phyloP scores from a whole-genome alignment of 1,139 yeast genomes.

The Magnusiomyces suaveolens region DNA sequence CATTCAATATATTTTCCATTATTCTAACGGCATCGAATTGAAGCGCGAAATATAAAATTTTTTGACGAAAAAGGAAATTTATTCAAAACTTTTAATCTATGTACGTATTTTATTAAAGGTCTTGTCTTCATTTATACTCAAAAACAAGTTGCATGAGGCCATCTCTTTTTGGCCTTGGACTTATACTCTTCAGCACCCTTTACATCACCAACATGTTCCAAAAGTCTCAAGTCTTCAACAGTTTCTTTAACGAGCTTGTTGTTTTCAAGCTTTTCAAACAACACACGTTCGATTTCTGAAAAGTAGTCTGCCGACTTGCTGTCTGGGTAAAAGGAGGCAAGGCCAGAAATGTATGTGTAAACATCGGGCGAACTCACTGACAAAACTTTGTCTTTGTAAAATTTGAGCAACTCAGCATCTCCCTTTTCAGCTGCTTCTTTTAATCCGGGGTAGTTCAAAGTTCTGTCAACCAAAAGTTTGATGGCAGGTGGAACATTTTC shows the following conservation, averaged over 20 bases:
- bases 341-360: constrained; percentile 10
- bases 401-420: constrained; percentile 17
- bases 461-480: constrained; percentile 26
- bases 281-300: constrained; percentile 16
- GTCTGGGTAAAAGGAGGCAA: constrained; percentile 4
- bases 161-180: constrained; percentile 13
- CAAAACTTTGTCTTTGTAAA: constrained; percentile 22
- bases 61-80: no score
- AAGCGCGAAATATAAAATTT: no score
- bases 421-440: constrained; percentile 17
- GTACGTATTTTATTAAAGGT: no score
- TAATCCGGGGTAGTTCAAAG: constrained; percentile 26
- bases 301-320: constrained; percentile 6
- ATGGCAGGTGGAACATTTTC: constrained; percentile 27
- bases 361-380: constrained; percentile 7
- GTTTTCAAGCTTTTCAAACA: constrained; percentile 17
- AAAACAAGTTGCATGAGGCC: constrained; percentile 22
- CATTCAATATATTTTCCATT: no score
- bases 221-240: constrained; percentile 7
- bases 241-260: constrained; percentile 6
- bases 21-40: no score
- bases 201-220: constrained; percentile 16
- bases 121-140: no score
- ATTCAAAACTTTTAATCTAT: no score
- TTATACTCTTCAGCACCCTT: constrained; percentile 16